Base-by-base conservation (phyloP, 73 alveolate species). In the Durusdinium trenchii region DNA sequence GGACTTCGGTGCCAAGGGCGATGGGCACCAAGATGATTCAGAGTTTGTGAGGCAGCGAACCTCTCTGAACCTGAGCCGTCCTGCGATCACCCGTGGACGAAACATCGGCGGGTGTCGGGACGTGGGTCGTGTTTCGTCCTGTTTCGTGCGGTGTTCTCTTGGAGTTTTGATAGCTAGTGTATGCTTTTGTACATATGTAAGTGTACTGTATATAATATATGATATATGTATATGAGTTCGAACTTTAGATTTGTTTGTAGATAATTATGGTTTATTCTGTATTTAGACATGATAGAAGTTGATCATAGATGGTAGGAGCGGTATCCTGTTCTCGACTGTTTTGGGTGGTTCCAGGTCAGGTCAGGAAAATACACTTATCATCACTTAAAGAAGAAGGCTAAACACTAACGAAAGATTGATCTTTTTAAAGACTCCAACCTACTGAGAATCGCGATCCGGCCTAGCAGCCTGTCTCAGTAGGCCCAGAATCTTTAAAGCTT, bases 1-100 rank as follows among this genome's bases (percentile, higher is more conserved):
- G 69, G 86, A 62, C 52, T 89, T 62, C 52, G 96, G 96, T 10
- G 96, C 96, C 61, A 10, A 16, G 86, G 96, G 96, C 32, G 96
- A 89, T 32, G 96, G 96, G 26, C 96, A n/a, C 69, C 46, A 47
- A 4, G 96, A 89, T 32, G 96, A 89, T 69, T 64, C 86, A 12
- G 28, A 20, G 18, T 40, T 86, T n/a, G 83, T 89, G n/a, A 36
- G 67, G 96, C 52, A 60, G 81, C 81, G 45, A 64, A 12, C 79
- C 79, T n/a, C n/a, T n/a, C n/a, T n/a, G n/a, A n/a, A n/a, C n/a
- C n/a, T 57, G 71, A 57, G 26, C 71, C 71, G 35, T 57, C 35
- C 12, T 16, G 35, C 71, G 26, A 16, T 26, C 12, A 57, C 71
- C 71, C 71, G 18, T 62, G 3, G 10, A 30, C 3, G 35, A 62